Conservation (phyloP, 2,329 filamentous ascomycete species). For the Graphilbum fragrans region DNA sequence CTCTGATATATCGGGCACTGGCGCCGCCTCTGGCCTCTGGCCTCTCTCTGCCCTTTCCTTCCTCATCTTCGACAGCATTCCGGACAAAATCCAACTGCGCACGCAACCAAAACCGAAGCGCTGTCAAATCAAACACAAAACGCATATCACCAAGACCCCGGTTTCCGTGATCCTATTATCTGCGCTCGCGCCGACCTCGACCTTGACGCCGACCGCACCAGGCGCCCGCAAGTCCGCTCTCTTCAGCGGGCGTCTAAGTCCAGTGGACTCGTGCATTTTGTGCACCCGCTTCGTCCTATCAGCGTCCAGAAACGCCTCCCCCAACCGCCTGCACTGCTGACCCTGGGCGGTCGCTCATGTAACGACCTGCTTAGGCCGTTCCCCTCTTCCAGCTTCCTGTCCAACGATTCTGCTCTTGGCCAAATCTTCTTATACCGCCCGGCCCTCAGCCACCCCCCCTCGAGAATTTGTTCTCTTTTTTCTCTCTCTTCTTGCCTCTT, state of each 20-base stretch:
- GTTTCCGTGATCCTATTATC: conserved; percentile 4
- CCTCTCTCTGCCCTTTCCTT: too few species aligned
- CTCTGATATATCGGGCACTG: too few species aligned
- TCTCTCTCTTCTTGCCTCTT: conserved; percentile 21
- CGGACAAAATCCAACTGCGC: too few species aligned
- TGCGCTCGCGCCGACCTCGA: conserved; percentile 9
- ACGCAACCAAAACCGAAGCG: not conserved
- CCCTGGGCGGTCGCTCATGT: conserved; percentile 24
- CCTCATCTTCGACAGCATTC: too few species aligned
- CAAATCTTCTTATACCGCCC: conserved; percentile 4
- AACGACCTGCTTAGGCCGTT: conserved; percentile 17
- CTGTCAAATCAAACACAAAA: too few species aligned
- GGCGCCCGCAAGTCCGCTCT: conserved; percentile 21
- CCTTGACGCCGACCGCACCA: conserved; percentile 7
- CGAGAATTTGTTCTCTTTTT: conserved; percentile 15
- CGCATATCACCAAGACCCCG: not conserved
- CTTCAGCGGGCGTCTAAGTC: conserved; percentile 31
- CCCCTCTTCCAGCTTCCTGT: conserved; percentile 16
- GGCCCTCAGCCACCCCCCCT: conserved; percentile 29
- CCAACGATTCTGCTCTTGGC: not conserved
- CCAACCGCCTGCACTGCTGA: conserved; percentile 5
- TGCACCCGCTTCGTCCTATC: conserved; percentile 25
- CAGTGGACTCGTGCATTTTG: conserved; percentile 27
- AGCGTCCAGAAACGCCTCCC: conserved; percentile 18
- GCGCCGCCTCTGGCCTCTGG: too few species aligned